These are phyloP conservation scores for Mucor ambiguus DNA, from an alignment of 371 early-diverging fungal species.

Conservation along the genomic window DNA sequence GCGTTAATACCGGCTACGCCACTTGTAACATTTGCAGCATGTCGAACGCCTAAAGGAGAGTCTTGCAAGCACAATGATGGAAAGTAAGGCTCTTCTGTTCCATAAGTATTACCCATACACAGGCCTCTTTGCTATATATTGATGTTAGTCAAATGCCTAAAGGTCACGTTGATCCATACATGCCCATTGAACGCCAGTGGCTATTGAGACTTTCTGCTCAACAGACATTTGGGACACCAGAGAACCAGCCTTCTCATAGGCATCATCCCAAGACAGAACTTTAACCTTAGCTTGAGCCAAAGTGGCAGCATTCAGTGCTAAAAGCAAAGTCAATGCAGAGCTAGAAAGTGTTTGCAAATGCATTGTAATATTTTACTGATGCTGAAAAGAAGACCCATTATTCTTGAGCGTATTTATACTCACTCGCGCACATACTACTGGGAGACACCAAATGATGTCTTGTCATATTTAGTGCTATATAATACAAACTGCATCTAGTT, in stretches of 20 bases:
- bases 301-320: background rate
- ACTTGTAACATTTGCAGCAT: constrained; percentile 38
- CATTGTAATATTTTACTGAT: constrained; percentile 1
- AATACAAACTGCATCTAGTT: background rate
- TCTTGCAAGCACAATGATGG: constrained; percentile 62
- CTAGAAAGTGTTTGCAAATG: constrained; percentile 16
- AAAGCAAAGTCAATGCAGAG: constrained; percentile 13
- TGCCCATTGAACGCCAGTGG: constrained; percentile 52
- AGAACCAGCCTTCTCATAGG: constrained; percentile 35
- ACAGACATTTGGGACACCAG: constrained; percentile 37
- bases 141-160: too few species aligned
- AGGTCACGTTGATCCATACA: background rate
- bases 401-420: background rate
- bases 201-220: constrained; percentile 42
- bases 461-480: background rate
- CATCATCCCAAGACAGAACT: constrained; percentile 35
- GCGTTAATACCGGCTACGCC: constrained; percentile 57
- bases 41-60: constrained; percentile 53
- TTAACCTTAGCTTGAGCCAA: constrained; percentile 4
- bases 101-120: constrained; percentile 57
- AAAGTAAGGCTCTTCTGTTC: constrained; percentile 32
- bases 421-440: background rate
- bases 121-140: constrained; percentile 10
- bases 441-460: background rate
- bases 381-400: background rate